These are phyloP conservation scores for Picea glauca DNA, from an alignment of 75 land plant genomes.

Conservation along the genomic window DNA sequence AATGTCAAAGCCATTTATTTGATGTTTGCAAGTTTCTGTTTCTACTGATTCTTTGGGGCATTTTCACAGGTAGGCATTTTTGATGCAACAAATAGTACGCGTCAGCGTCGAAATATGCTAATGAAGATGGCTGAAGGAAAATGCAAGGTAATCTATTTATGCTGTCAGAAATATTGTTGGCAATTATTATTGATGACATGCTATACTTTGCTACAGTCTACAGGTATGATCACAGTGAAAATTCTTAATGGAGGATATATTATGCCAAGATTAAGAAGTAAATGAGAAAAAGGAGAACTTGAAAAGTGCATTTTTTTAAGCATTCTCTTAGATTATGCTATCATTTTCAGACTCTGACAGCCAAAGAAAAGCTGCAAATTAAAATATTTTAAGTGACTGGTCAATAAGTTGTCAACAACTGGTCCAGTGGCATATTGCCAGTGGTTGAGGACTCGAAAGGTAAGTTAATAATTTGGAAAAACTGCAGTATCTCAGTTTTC, in stretches of 20 bases:
- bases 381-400: background rate
- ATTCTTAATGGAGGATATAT: background rate
- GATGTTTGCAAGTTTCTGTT: background rate
- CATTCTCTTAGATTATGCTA: background rate
- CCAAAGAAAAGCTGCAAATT: background rate
- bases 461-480: too few relatives aligned
- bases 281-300: background rate
- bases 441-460: too few relatives aligned
- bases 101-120: conserved; percentile 84
- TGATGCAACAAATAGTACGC: conserved; percentile 98
- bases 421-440: background rate
- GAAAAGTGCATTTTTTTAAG: background rate
- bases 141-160: conserved; percentile 69
- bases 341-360: background rate
- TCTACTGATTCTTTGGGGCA: background rate
- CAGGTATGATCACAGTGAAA: background rate
- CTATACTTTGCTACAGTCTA: background rate
- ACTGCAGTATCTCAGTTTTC: too few relatives aligned
- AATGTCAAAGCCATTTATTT: background rate
- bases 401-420: background rate
- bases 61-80: conserved; percentile 86
- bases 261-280: background rate
- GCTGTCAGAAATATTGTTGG: too few relatives aligned
- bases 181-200: too few relatives aligned
- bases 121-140: conserved; percentile 99